Evolutionary conservation across 2,329 filamentous ascomycete species (phyloP).

Genomic region (Coniochaeta sp.): DNA sequence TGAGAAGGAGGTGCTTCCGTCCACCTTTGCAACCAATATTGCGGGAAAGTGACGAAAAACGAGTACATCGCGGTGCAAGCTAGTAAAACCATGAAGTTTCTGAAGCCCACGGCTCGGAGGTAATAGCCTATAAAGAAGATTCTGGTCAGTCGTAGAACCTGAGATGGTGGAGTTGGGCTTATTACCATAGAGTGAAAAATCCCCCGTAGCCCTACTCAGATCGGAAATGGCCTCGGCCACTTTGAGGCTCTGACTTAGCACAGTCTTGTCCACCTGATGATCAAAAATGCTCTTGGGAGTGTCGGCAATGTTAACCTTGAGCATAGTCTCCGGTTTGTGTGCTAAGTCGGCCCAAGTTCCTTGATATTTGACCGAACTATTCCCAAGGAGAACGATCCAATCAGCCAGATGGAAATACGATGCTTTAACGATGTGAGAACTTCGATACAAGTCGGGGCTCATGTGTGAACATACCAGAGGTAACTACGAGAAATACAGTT

Average conservation of each 20-base stretch:
- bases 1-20: conserved; percentile 15
- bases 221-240: conserved; percentile 6
- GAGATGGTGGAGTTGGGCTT: not conserved
- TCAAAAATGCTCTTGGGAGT: not conserved
- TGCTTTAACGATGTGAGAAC: too few relatives aligned
- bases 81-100: conserved; percentile 19
- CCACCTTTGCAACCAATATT: conserved; percentile 32
- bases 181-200: conserved; percentile 25
- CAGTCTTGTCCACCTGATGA: not conserved
- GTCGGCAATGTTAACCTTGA: conserved; percentile 14
- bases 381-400: conserved; percentile 28
- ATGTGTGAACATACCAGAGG: not conserved
- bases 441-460: too few relatives aligned
- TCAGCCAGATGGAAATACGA: conserved; percentile 29
- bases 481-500: conserved; percentile 23
- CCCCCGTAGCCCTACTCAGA: conserved; percentile 20
- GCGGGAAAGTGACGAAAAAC: conserved; percentile 27
- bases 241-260: not conserved
- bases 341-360: conserved; percentile 28
- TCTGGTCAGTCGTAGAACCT: not conserved
- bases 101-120: conserved; percentile 16
- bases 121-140: conserved; percentile 16
- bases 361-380: conserved; percentile 25
- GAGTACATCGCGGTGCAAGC: conserved; percentile 16
- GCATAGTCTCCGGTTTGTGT: conserved; percentile 21